A percentile compares a stretch with the other conserved stretches of the same genome.
These are phyloP conservation scores for Colletotrichum tropicale DNA, from an alignment of 2,329 filamentous ascomycete species.

Conservation along the genomic window DNA sequence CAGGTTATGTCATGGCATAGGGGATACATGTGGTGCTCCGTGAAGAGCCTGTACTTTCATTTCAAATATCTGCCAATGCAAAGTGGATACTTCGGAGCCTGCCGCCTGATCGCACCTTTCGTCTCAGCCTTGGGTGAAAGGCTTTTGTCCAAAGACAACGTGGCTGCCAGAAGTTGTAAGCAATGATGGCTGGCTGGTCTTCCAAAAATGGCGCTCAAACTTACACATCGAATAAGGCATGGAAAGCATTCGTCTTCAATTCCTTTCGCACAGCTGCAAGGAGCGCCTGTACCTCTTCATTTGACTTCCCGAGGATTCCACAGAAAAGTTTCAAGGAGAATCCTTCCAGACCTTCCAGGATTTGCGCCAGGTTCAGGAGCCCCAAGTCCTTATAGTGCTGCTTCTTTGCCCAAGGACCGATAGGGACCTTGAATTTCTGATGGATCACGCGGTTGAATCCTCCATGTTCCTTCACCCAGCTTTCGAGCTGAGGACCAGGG, in stretches of 20 bases:
- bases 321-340: slow-evolving; percentile 32
- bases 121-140: no score
- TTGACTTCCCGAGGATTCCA: slow-evolving; percentile 30
- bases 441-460: slow-evolving; percentile 39
- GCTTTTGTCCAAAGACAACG: background rate
- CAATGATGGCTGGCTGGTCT: no score
- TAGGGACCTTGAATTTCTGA: slow-evolving; percentile 33
- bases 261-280: slow-evolving; percentile 31
- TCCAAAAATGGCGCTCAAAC: background rate
- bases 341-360: slow-evolving; percentile 25
- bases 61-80: background rate
- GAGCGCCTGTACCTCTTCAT: slow-evolving; percentile 29
- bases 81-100: background rate
- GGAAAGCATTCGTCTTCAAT: slow-evolving; percentile 28
- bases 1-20: background rate
- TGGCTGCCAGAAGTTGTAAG: background rate
- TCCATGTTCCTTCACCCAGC: slow-evolving; percentile 31
- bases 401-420: slow-evolving; percentile 42
- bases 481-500: slow-evolving; percentile 27
- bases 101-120: no score
- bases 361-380: slow-evolving; percentile 14
- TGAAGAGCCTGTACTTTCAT: background rate
- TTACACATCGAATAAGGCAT: slow-evolving; percentile 28
- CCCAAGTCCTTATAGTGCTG: slow-evolving; percentile 34
- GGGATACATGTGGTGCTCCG: background rate